These are phyloP conservation scores for Seminavis robusta DNA, from an alignment of 108 stramenopile genomes.

Conservation along the genomic window DNA sequence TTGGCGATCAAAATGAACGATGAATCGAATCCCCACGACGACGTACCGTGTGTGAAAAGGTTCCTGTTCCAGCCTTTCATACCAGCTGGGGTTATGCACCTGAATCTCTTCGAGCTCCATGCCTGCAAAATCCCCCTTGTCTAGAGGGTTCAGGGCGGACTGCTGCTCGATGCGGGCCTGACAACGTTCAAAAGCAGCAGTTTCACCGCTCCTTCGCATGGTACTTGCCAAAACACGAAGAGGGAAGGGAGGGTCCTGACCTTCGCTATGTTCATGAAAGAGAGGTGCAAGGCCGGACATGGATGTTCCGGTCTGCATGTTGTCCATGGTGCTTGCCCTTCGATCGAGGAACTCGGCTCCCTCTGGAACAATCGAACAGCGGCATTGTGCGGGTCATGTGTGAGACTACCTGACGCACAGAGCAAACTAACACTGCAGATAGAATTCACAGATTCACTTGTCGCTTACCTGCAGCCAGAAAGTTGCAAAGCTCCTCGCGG, in stretches of 20 bases:
- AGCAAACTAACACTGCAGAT: too few species aligned
- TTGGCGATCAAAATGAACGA: too few species aligned
- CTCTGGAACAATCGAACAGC: too few species aligned
- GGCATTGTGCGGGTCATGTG: too few species aligned
- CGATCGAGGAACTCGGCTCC: too few species aligned
- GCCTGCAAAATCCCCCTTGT: constrained; percentile 88
- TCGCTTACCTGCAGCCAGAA: constrained; percentile 61
- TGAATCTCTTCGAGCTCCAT: constrained; percentile 81
- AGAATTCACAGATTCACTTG: too few species aligned
- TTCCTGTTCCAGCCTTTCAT: constrained; percentile 58
- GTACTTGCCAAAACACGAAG: constrained; percentile 66
- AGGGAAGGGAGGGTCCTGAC: constrained; percentile 54
- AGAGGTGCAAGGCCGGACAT: constrained; percentile 49
- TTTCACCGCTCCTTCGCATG: constrained; percentile 85
- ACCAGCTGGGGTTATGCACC: constrained; percentile 65
- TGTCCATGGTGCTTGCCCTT: constrained; percentile 35
- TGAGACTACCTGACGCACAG: too few species aligned
- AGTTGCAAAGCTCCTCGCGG: constrained; percentile 61
- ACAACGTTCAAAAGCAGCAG: constrained; percentile 56
- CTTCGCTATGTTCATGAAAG: constrained; percentile 14
- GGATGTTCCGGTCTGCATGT: constrained; percentile 52
- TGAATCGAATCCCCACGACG: too few species aligned
- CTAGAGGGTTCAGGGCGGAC: constrained; percentile 85
- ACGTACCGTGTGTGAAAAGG: constrained; percentile 73
- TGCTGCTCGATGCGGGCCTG: constrained; percentile 52